Evolutionary conservation across 352 stramenopile genomes (phyloP), one percentile per base, ranked within the genome.

Genomic region (Globisporangium perplexum): DNA sequence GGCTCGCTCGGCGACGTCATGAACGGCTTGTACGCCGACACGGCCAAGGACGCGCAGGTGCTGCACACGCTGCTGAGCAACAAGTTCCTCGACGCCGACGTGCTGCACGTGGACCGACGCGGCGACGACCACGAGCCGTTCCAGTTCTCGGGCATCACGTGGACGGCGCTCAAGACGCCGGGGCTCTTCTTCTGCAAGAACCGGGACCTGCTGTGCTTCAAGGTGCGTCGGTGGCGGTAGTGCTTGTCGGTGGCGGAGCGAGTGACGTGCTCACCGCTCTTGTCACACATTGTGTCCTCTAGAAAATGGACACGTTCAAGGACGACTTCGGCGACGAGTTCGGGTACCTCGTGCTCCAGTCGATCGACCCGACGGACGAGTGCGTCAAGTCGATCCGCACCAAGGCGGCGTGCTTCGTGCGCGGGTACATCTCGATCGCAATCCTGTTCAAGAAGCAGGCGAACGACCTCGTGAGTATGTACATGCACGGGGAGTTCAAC

Each of bases 21-120:
- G 77, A 86, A 88, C 56, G 80, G 80, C 0, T 56, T 91, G 23
- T 91, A 91, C 56, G 80, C 80, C 12, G 77, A 89, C 65, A 81
- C 75, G 18, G 88, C 77, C 14, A 61, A 76, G n/a, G 83, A 86
- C 39, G 68, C 76, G 1, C 63, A 73, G 39, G 77, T 91, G 18
- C 47, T 89, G 43, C 67, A 88, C 47, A 67, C 72, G 56, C 65
- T 91, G 50, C 55, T 91, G 24, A 86, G 72, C 62, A 65, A 62
- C 18, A 61, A 66, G 24, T 77, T 82, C 10, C 36, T 89, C 15
- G 76, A 91, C 61, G 55, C 74, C 5, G 53, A 68, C n/a, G 69
- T 91, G 46, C 62, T 91, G 15, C 72, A 85, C 47, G 80, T 91
- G 18, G 80, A 91, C 66, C 77, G 70, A 35, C 73, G 74, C 52